Base-by-base conservation (phyloP, 352 stramenopile species). In the Stramenopiles sp. region DNA sequence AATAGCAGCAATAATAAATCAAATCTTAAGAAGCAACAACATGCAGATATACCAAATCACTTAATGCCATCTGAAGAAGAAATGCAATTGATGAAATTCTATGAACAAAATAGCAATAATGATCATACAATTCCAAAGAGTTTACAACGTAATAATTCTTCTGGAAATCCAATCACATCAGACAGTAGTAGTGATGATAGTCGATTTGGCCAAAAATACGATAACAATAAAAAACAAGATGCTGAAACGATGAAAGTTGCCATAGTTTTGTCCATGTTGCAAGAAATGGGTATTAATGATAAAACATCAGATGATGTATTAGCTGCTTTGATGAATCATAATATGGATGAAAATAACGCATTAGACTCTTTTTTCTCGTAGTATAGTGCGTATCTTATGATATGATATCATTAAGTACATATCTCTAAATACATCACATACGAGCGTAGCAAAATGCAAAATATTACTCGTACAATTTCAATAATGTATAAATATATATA, bases 11-110 rank as follows among this genome's bases (percentile, higher is more conserved):
- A 20, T 27, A 69, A 69, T 69, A 23, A 69, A 23, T 20, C 27
- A 27, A 69, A 69, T 69, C 20, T 23, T 27, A 23, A 20, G 53
- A 27, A 69, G 20, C 20, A 27, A 69, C 20, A 20, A 69, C 20
- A 69, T 27, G 53, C 27, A 69, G 20, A 23, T 27, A 20, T 27
- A 27, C 53, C 53, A 69, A n/a, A n/a, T n/a, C n/a, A n/a, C n/a
- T n/a, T n/a, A n/a, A n/a, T n/a, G n/a, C 53, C 53, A 27, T 69
- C 53, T 69, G 53, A 69, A 69, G 53, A 69, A 69, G 53, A 69
- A 69, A 23, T 69, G 27, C 20, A 69, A 69, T 69, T 69, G 53
- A 69, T 69, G 53, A 69, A 69, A 27, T 27, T 69, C 20, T 69
- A 69, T 27, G 53, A 69, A 27, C 53, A 69, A 69, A 20, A 23